Evolutionary conservation across 257 asterid species (phyloP), one percentile per base, ranked within the genome.

Genomic region (Solanum etuberosum): DNA sequence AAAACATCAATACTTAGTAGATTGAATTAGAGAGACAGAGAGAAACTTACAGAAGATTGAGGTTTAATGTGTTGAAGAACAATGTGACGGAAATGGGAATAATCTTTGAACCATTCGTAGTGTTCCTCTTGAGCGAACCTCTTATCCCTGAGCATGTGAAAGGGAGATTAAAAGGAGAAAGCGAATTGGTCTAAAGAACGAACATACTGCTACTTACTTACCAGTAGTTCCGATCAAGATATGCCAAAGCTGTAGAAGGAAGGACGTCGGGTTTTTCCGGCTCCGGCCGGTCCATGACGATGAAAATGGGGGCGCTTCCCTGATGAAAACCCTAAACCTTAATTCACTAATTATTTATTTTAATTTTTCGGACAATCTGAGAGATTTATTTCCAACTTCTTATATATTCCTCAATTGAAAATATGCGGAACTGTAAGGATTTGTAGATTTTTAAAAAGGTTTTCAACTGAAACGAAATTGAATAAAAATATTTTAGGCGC

Each of bases 61-160:
- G 98, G 92, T 5, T 92, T 88, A 59, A 95, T 89, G 90, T 90
- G 90, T 83, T 92, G 92, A 88, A 94, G 94, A 88, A 94, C 91
- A 82, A 97, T 95, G 89, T 94, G 91, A 87, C 97, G 97, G 85
- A 95, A 97, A 85, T 94, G 91, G 8, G 96, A 93, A 88, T 94
- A 97, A 73, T 93, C 98, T 91, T 97, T 97, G 89, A 97, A 95
- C 99, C 99, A 95, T 87, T 97, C 99, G 88, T 95, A 97, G 91
- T 97, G 98, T 87, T 97, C 99, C 89, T 97, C 99, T n/a, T 91
- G 91, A 35, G 97, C 88, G 86, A 94, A 95, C 87, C 99, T 95
- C 91, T 88, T 88, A 86, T 97, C 95, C 99, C 99, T 97, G 91
- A 89, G 63, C 9, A 61, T n/a, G 40, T 6, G 48, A 78, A 57